A percentile compares a stretch with the other conserved stretches of the same genome.
Conservation (phyloP, 345 rosid genomes). For the Streptanthus diversifolius region DNA sequence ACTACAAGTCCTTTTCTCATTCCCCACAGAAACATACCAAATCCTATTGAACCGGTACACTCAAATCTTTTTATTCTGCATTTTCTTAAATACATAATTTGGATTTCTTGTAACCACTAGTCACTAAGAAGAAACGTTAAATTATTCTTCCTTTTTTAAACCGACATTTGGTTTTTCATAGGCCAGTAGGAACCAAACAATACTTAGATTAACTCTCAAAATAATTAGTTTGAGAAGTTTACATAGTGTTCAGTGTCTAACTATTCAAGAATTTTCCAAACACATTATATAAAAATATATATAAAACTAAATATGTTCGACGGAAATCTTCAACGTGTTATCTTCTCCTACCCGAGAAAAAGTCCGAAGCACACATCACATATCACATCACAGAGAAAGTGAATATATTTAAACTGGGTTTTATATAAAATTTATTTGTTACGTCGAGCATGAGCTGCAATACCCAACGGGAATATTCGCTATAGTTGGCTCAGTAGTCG, state of each 20-base stretch:
- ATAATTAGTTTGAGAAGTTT: not conserved
- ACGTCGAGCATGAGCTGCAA: constrained; percentile 33
- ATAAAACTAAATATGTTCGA: constrained; percentile 1
- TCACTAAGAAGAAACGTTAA: not conserved
- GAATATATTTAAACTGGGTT: not conserved
- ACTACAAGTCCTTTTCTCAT: constrained; percentile 30
- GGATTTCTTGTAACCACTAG: constrained; percentile 7
- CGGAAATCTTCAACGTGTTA: constrained; percentile 22
- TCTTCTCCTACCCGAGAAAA: constrained; percentile 1
- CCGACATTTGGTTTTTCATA: constrained; percentile 3
- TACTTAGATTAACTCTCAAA: not conserved
- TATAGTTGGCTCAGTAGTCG: constrained; percentile 15
- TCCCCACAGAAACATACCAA: constrained; percentile 30
- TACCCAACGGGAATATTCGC: constrained; percentile 34
- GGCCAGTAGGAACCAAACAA: not conserved
- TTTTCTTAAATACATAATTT: not conserved
- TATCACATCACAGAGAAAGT: not conserved
- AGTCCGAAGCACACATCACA: not conserved
- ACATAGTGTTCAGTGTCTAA: not conserved
- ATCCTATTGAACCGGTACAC: constrained; percentile 23
- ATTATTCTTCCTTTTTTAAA: not conserved
- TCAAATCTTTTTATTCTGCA: not conserved
- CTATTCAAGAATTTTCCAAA: constrained; percentile 8
- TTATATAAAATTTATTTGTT: not conserved
- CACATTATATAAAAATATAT: not conserved